phyloP scores from a whole-genome alignment of 2,329 filamentous ascomycete species.

The Sporothrix brunneoviolacea region DNA sequence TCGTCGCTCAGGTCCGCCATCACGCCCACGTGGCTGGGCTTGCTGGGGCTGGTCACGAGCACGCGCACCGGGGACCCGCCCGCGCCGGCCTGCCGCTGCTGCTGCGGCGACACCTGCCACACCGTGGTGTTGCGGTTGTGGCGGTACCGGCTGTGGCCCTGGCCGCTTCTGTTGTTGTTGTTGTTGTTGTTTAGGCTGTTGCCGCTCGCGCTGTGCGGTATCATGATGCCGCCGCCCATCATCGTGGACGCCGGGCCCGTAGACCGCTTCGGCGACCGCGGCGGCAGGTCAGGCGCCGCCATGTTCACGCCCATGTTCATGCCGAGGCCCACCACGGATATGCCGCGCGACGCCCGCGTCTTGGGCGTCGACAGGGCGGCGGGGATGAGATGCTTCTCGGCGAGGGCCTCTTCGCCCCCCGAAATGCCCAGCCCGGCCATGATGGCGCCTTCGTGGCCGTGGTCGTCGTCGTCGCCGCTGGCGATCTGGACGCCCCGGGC shows the following conservation, averaged over 20 bases:
- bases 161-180: background rate
- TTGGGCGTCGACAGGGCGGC: slow-evolving; percentile 7
- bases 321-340: background rate
- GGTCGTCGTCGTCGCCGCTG: background rate
- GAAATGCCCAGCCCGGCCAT: slow-evolving; percentile 9
- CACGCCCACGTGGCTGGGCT: background rate
- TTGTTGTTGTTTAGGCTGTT: background rate
- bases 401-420: background rate
- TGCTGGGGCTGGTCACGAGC: slow-evolving; percentile 9
- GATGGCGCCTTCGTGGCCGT: background rate
- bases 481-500: slow-evolving; percentile 7
- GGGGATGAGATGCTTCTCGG: background rate
- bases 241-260: background rate
- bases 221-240: slow-evolving; percentile 9
- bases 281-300: background rate
- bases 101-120: slow-evolving; percentile 2
- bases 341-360: background rate
- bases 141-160: background rate
- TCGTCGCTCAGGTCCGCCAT: background rate
- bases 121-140: background rate
- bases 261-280: slow-evolving; percentile 10
- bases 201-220: slow-evolving; percentile 4
- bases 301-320: too few relatives aligned
- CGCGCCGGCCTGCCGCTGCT: background rate
- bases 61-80: background rate